Evolutionary conservation across 495 filamentous ascomycete species (phyloP).

Genomic region (Tuber calosporum): DNA sequence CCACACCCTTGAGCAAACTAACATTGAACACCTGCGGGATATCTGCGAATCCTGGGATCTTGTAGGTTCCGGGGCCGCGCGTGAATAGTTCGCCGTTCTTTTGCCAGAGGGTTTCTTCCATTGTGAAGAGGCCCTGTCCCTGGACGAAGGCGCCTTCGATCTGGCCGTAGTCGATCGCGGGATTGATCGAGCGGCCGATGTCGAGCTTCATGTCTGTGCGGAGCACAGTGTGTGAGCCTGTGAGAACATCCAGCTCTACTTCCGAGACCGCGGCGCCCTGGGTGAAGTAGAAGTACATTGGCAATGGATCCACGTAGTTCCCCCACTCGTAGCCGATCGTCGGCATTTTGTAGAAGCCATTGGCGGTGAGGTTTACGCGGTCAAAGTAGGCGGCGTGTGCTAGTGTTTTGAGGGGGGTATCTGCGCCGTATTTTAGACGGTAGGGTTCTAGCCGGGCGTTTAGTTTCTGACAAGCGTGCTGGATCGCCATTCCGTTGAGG

Average conservation of each 20-base stretch:
- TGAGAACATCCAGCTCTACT: constrained; percentile 45
- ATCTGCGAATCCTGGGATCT: constrained; percentile 45
- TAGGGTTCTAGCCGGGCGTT: constrained; percentile 42
- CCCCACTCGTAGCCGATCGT: constrained; percentile 44
- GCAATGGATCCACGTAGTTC: constrained; percentile 40
- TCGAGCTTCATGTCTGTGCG: constrained; percentile 47
- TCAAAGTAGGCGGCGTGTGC: constrained; percentile 45
- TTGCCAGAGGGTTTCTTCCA: constrained; percentile 45
- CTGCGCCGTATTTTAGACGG: constrained; percentile 40
- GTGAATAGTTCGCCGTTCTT: constrained; percentile 41
- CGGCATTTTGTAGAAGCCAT: constrained; percentile 44
- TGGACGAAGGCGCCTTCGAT: too few species aligned
- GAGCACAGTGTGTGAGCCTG: too few species aligned
- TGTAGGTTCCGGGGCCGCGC: constrained; percentile 44
- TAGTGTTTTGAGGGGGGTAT: constrained; percentile 42
- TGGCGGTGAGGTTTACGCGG: constrained; percentile 41
- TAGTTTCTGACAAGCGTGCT: constrained; percentile 44
- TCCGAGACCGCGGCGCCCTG: constrained; percentile 44
- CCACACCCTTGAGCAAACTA: constrained; percentile 40
- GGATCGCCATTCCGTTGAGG: constrained; percentile 47
- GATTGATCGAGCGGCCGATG: constrained; percentile 45
- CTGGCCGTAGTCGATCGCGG: constrained; percentile 46
- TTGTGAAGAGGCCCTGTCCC: constrained; percentile 45
- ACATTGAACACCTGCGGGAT: constrained; percentile 44
- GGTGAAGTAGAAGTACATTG: constrained; percentile 48